Evolutionary conservation across 2,329 filamentous ascomycete genomes (phyloP).

Genomic region (Fusarium sp.): DNA sequence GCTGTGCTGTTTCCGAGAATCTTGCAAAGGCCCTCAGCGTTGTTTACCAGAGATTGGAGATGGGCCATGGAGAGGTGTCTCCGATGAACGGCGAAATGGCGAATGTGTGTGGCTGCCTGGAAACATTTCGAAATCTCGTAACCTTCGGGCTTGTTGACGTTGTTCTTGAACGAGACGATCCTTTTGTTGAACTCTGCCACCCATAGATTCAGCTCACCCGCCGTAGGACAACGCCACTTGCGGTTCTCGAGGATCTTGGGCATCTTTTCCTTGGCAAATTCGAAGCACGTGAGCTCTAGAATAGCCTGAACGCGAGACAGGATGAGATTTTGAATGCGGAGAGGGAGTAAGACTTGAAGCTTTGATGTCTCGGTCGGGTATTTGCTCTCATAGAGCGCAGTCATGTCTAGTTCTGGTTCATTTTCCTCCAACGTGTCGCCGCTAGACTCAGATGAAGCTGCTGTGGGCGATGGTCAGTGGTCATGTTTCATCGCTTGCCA

Average conservation of each 20-base stretch:
- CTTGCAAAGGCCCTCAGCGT: conserved; percentile 4
- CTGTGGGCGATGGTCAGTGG: too few relatives aligned
- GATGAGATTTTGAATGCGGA: conserved; percentile 5
- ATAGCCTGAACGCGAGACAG: conserved; percentile 4
- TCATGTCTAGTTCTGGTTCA: too few relatives aligned
- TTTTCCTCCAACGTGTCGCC: too few relatives aligned
- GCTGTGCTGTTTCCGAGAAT: neutral
- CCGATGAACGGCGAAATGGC: conserved; percentile 22
- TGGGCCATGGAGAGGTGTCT: neutral
- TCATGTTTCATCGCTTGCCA: too few relatives aligned
- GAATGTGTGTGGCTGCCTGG: neutral
- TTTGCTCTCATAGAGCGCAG: neutral
- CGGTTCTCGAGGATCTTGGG: conserved; percentile 1
- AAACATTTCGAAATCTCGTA: neutral
- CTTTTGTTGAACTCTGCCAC: neutral
- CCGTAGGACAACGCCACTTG: conserved; percentile 6
- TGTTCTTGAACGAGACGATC: neutral
- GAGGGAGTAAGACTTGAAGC: neutral
- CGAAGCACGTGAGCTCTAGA: conserved; percentile 13
- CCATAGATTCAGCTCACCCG: conserved; percentile 22
- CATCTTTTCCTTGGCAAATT: conserved; percentile 1
- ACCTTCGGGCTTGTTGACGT: neutral
- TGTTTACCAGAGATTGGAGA: neutral
- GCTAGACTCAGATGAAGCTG: too few relatives aligned
- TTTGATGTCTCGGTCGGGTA: neutral